These are phyloP conservation scores for Aristolochia contorta DNA, from an alignment of 164 flowering plant genomes.

Conservation along the genomic window DNA sequence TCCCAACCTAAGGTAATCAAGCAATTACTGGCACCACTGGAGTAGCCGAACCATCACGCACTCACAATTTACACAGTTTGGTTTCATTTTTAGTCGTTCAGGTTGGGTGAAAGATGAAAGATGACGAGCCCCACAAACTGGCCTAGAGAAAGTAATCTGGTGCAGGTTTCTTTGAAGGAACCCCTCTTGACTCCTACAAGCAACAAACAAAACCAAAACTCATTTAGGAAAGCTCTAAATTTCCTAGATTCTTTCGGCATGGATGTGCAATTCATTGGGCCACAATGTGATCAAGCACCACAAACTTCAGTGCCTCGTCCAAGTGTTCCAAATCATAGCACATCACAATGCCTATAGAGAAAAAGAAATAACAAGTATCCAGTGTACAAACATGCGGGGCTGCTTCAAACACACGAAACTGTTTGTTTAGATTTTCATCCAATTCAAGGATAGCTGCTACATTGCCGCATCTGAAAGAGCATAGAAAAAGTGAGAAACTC, in stretches of 20 bases:
- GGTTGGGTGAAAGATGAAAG: not conserved
- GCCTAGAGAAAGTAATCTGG: conserved; percentile 86
- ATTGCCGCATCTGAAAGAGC: conserved; percentile 85
- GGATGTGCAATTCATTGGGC: no score
- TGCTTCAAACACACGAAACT: conserved; percentile 93
- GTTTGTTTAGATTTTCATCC: conserved; percentile 83
- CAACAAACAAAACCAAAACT: conserved; percentile 11
- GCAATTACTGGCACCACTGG: not conserved
- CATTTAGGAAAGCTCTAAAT: no score
- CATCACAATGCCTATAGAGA: no score
- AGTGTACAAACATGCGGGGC: conserved; percentile 78
- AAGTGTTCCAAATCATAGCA: no score
- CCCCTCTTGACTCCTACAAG: conserved; percentile 95
- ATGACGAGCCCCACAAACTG: not conserved
- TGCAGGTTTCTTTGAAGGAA: conserved; percentile 84
- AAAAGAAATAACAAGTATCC: not conserved
- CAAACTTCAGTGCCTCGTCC: no score
- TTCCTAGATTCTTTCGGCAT: no score
- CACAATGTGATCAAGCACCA: no score
- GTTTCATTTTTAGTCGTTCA: no score
- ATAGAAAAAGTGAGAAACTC: conserved; percentile 4
- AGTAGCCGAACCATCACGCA: not conserved
- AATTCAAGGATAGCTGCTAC: conserved; percentile 98
- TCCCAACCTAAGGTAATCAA: not conserved
- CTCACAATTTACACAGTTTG: not conserved